Conservation (phyloP, 2,329 filamentous ascomycete genomes). For the Xylariaceae sp. region DNA sequence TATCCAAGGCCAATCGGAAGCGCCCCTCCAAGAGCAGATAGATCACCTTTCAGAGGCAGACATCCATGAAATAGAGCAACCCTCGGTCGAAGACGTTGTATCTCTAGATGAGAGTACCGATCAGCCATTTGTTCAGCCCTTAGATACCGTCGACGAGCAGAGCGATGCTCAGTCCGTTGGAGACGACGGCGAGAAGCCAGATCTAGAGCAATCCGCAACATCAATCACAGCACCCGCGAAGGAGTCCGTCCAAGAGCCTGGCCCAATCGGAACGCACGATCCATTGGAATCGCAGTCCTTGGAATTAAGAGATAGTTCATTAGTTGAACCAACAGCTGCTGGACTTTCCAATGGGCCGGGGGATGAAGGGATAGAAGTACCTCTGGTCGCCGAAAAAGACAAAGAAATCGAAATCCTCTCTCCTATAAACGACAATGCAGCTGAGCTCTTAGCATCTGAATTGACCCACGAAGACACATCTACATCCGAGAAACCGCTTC, state of each 20-base stretch:
- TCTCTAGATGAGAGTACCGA: background rate
- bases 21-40: background rate
- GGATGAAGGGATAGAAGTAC: background rate
- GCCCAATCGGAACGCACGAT: background rate
- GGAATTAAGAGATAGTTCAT: background rate
- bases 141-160: background rate
- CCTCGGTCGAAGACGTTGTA: no score
- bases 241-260: background rate
- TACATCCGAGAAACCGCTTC: background rate
- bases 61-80: background rate
- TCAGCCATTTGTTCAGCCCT: background rate
- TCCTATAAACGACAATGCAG: background rate
- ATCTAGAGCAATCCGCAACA: background rate
- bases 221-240: background rate
- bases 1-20: background rate
- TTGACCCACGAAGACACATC: background rate
- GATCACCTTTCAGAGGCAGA: background rate
- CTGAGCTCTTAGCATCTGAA: background rate
- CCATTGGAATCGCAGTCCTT: background rate
- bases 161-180: background rate
- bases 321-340: background rate
- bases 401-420: background rate
- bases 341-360: background rate
- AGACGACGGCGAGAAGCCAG: background rate
- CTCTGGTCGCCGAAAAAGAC: background rate